Percentiles rank a stretch among this genome's conserved stretches.
phyloP scores from a whole-genome alignment of 2,329 filamentous ascomycete species.

The Paracorniculantispora psalliotae region DNA sequence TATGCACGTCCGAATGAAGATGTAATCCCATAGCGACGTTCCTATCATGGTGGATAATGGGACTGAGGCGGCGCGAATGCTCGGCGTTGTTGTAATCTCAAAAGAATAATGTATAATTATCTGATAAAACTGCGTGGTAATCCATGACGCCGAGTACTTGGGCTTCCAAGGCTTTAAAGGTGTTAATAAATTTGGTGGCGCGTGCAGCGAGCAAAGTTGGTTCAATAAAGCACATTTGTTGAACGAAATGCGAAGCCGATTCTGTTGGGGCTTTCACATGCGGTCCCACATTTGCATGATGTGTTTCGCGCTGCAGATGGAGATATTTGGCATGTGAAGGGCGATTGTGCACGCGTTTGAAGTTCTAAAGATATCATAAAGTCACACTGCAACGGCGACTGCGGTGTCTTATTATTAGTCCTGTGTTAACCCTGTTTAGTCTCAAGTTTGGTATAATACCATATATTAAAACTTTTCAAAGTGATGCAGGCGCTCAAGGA shows the following conservation, averaged over 20 bases:
- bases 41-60: slow-evolving; percentile 12
- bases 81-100: background rate
- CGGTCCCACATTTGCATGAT: background rate
- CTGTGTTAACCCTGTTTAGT: too few species aligned
- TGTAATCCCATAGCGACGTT: slow-evolving; percentile 20
- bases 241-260: background rate
- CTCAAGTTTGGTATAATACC: background rate
- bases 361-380: background rate
- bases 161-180: background rate
- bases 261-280: background rate
- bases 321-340: background rate
- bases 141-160: background rate
- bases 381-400: background rate
- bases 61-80: background rate
- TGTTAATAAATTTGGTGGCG: background rate
- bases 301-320: background rate
- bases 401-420: background rate
- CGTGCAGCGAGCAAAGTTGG: background rate
- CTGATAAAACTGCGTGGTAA: background rate
- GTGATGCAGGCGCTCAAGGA: too few species aligned
- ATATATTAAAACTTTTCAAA: too few species aligned
- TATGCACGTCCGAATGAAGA: slow-evolving; percentile 43
- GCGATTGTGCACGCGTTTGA: background rate
- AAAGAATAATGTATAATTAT: background rate
- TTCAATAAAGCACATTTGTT: background rate